Conservation (phyloP, 441 rosid species). For the Erodium trifolium region DNA sequence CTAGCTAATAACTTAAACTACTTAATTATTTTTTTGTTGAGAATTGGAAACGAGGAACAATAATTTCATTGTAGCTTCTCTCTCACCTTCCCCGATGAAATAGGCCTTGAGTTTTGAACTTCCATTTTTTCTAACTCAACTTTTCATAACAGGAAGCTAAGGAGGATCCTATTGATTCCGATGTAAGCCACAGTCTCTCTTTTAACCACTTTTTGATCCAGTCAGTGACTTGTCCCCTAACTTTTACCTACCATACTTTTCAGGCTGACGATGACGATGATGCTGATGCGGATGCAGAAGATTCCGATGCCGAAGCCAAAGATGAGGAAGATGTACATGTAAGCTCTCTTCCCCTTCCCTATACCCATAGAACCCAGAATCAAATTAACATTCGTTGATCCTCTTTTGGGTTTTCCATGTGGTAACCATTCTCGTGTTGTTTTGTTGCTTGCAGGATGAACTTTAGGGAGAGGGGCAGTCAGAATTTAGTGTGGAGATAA, state of each 20-base stretch:
- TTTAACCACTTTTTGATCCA: not conserved
- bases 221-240: not conserved
- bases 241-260: not conserved
- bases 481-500: slow-evolving; percentile 6
- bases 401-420: not conserved
- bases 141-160: slow-evolving; percentile 48
- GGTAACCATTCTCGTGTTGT: not conserved
- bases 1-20: not conserved
- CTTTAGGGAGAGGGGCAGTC: slow-evolving; percentile 30
- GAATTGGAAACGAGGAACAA: not conserved
- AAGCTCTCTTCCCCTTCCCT: slow-evolving; percentile 17
- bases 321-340: slow-evolving; percentile 37
- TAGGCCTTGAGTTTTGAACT: not conserved
- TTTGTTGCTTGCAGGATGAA: slow-evolving; percentile 54
- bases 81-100: not conserved
- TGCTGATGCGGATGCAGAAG: slow-evolving; percentile 39
- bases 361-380: too few relatives aligned
- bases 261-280: slow-evolving; percentile 63
- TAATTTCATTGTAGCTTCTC: not conserved
- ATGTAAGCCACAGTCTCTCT: slow-evolving; percentile 34
- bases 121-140: slow-evolving; percentile 6
- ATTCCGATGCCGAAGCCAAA: slow-evolving; percentile 31
- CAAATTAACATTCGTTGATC: not conserved
- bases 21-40: too few relatives aligned
- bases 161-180: slow-evolving; percentile 54